Conservation (phyloP, 148 eudicot species). For the Rhododendron simsii region DNA sequence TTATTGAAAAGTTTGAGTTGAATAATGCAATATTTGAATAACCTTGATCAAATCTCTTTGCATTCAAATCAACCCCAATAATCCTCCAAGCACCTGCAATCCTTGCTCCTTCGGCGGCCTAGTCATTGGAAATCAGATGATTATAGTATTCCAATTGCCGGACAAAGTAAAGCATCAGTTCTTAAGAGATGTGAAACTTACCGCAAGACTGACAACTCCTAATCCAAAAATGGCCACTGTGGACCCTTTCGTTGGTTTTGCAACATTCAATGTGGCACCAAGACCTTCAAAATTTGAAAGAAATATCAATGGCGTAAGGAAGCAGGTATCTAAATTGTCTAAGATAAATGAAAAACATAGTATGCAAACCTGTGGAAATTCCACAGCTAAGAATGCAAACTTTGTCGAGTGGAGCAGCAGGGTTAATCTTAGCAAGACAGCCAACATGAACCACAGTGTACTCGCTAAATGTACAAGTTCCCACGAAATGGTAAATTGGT, state of each 20-base stretch:
- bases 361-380: neutral
- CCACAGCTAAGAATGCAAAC: neutral
- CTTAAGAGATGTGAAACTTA: constrained; percentile 10
- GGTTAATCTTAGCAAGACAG: too few species aligned
- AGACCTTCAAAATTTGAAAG: constrained; percentile 18
- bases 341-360: neutral
- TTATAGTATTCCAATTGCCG: neutral
- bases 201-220: constrained; percentile 12
- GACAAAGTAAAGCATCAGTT: too few species aligned
- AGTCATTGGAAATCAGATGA: neutral
- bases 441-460: too few species aligned
- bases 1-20: too few species aligned
- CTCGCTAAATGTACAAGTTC: too few species aligned
- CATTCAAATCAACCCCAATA: constrained; percentile 52
- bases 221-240: constrained; percentile 26
- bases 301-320: neutral
- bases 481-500: too few species aligned
- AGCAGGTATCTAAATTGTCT: neutral
- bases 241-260: constrained; percentile 42
- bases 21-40: too few species aligned
- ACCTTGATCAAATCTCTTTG: constrained; percentile 32
- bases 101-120: constrained; percentile 25
- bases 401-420: too few species aligned
- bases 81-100: constrained; percentile 47
- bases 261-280: constrained; percentile 44